A percentile compares a stretch with the other conserved stretches of the same genome.
Conservation (phyloP, 306 rosid species). For the Hippophae tibetana region DNA sequence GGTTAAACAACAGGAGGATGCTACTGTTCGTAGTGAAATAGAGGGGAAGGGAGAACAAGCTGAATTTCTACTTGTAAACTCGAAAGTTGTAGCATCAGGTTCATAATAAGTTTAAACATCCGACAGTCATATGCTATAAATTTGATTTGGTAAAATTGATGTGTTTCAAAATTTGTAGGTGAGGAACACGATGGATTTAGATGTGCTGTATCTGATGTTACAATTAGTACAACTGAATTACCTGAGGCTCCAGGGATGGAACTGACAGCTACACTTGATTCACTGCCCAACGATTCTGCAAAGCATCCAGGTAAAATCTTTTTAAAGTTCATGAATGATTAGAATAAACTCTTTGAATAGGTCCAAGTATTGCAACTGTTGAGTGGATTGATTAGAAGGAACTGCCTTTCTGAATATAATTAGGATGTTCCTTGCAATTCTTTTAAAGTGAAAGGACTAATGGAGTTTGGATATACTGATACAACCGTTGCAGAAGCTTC, state of each 20-base stretch:
- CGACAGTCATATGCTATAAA: neutral
- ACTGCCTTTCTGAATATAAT: too few relatives aligned
- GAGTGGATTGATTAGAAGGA: too few relatives aligned
- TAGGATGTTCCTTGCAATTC: too few relatives aligned
- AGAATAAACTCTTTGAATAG: too few relatives aligned
- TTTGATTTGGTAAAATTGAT: neutral
- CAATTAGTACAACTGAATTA: neutral
- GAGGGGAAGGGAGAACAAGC: slow-evolving; percentile 4
- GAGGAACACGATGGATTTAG: neutral
- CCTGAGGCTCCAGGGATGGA: neutral
- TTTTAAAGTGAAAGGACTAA: too few relatives aligned
- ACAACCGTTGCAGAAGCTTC: too few relatives aligned
- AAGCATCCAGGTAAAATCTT: too few relatives aligned
- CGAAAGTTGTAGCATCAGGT: slow-evolving; percentile 4
- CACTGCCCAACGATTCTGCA: neutral
- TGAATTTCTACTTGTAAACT: neutral
- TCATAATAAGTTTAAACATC: neutral
- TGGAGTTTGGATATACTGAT: too few relatives aligned
- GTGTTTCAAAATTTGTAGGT: slow-evolving; percentile 4
- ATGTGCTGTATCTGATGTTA: neutral
- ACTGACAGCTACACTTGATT: neutral
- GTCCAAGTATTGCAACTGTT: too few relatives aligned
- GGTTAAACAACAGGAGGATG: slow-evolving; percentile 1
- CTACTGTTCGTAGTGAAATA: neutral
- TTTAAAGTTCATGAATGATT: too few relatives aligned